Base-by-base conservation (phyloP, 345 rosid genomes). In the Garcia nutans region DNA sequence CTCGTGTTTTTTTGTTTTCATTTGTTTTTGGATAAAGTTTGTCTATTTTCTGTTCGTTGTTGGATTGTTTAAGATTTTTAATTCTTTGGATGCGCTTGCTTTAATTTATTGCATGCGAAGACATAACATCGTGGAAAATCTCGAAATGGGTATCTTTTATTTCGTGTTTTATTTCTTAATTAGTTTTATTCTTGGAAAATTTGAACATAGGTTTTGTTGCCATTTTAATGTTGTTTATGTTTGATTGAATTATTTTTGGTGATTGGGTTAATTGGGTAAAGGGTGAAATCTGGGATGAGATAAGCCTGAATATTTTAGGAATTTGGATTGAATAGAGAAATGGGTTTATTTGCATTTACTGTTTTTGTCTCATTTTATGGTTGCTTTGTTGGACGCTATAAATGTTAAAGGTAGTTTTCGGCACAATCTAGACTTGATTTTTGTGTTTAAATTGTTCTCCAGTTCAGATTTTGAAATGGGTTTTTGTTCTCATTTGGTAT, bases 101-200 rank as follows among this genome's bases (percentile, higher is more conserved):
- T 54, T 57, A 65, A 22, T 75, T 73, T 10, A 3, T 82, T 24
- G 6, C 22, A 16, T 33, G 61, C 44, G 60, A 55, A 72, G 75
- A 44, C 66, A 47, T 63, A 44, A 57, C n/a, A 5, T 58, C 83
- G 58, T 55, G 66, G 80, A 74, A 74, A 79, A 37, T 77, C 75
- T 74, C 77, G 66, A 69, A 72, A 76, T 77, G 80, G 84, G 86
- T 84, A 42, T 44, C 42, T 67, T 69, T 70, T 19, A 65, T 11
- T 49, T 24, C 73, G 72, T 24, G 6, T 67, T 68, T 56, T 42
- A 19, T 50, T 63, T 28, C 45, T 55, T 58, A 10, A 23, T 66
- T 60, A 45, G 44, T 24, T 45, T 17, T 13, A 28, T 77, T 58
- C 37, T 23, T 44, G 64, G 20, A 19, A 70, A 73, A 77, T 62